Base-by-base conservation (phyloP, 768 basidiomycete genomes). In the Boletus rubroflammeus region DNA sequence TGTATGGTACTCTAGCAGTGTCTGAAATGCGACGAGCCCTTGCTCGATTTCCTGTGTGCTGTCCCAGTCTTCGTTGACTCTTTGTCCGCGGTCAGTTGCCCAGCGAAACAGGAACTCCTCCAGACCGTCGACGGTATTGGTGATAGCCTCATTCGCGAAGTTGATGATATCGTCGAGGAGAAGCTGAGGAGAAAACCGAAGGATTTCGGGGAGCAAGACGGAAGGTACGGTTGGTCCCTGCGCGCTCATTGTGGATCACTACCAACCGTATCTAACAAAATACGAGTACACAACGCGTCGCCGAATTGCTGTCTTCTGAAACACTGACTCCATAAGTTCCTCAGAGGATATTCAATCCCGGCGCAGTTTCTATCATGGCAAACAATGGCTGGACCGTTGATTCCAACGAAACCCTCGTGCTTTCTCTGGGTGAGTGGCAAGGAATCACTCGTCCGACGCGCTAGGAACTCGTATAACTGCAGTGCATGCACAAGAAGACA, bases 121-220 rank as follows among this genome's bases (percentile, higher is more conserved):
- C 75, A 93, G 83, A 47, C 84, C 88, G 50, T 88, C 87, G 14
- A 90, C 84, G 3, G 85, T 84, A 54, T 88, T 84, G 35, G 84
- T 82, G 15, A 93, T 85, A 3, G 88, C 82, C 55, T 90, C 84
- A 61, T 92, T 87, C 0, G 88, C 84, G 56, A 83, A 82, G 72
- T 93, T 90, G 60, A 92, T 85, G 43, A 93, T 85, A 58, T 94
- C 89, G 70, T 94, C 91, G 1, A 93, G 83, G 4, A 95, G 75
- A 19, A 88, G 80, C 60, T 93, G 88, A 0, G 91, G 92, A 0
- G 89, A 84, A 63, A 93, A 93, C 0, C 89, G 88, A 3, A 94
- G 80, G 14, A 90, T 81, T 70, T 94, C 67, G 10, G 65, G 65
- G 19, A 68, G 65, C 14, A 68, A 17, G 42, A 58, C 3, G 23